phyloP scores from a whole-genome alignment of 2,329 filamentous ascomycete genomes.

The Calycina marina region DNA sequence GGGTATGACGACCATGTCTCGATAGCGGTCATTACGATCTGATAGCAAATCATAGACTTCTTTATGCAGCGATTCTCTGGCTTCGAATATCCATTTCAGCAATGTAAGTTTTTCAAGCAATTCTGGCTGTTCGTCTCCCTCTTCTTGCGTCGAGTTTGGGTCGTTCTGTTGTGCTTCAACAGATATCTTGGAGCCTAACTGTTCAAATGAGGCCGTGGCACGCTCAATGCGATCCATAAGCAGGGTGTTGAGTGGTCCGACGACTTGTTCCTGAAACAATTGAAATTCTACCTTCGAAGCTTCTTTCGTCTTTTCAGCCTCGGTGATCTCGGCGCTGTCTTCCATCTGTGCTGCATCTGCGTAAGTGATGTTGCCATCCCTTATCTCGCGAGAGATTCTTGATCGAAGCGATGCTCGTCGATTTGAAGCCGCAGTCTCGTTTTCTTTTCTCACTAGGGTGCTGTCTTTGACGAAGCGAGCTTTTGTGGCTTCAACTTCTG shows the following conservation, averaged over 20 bases:
- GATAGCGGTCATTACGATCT: slow-evolving; percentile 76
- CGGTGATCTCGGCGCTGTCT: slow-evolving; percentile 55
- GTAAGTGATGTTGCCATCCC: slow-evolving; percentile 64
- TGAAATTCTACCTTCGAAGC: slow-evolving; percentile 70
- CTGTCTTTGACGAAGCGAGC: slow-evolving; percentile 41
- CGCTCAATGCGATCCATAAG: slow-evolving; percentile 61
- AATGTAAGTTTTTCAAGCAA: slow-evolving; percentile 86
- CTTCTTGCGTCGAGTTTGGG: slow-evolving; percentile 79
- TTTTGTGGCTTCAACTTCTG: slow-evolving; percentile 56
- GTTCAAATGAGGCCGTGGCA: slow-evolving; percentile 64
- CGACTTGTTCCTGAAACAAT: slow-evolving; percentile 65
- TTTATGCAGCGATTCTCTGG: slow-evolving; percentile 73
- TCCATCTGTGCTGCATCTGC: slow-evolving; percentile 73
- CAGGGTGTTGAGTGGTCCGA: slow-evolving; percentile 71
- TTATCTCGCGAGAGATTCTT: slow-evolving; percentile 68
- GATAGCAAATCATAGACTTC: slow-evolving; percentile 74
- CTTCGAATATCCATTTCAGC: slow-evolving; percentile 94
- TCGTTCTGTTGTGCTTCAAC: slow-evolving; percentile 47
- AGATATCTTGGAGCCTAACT: slow-evolving; percentile 57
- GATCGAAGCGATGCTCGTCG: slow-evolving; percentile 50
- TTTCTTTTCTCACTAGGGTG: slow-evolving; percentile 43
- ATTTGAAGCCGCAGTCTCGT: slow-evolving; percentile 32
- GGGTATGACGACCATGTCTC: slow-evolving; percentile 67
- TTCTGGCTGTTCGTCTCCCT: slow-evolving; percentile 90
- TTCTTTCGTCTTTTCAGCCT: slow-evolving; percentile 56